Percentiles rank a stretch among this genome's conserved stretches.
Evolutionary conservation across 495 filamentous ascomycete genomes (phyloP).

Genomic region (Penicillium simplicissimum): DNA sequence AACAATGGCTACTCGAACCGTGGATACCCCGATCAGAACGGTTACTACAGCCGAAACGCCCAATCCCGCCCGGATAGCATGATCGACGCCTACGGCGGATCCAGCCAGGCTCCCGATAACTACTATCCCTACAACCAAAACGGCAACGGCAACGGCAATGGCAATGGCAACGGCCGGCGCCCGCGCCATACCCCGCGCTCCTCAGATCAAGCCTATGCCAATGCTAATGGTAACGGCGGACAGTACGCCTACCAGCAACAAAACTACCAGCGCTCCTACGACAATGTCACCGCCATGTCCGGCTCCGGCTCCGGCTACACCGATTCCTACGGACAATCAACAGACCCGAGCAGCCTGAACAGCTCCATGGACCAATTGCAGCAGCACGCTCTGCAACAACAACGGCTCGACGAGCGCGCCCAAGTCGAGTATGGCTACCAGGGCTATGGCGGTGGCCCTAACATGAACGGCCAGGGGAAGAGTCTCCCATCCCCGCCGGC

Average conservation of each 20-base stretch:
- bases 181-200: slow-evolving; percentile 50
- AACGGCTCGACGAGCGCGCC: slow-evolving; percentile 48
- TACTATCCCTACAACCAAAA: slow-evolving; percentile 38
- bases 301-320: slow-evolving; percentile 66
- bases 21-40: slow-evolving; percentile 52
- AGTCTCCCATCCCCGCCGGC: slow-evolving; percentile 9
- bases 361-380: slow-evolving; percentile 79
- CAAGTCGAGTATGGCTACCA: slow-evolving; percentile 58
- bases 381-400: slow-evolving; percentile 47
- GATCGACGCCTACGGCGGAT: slow-evolving; percentile 48
- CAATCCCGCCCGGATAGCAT: slow-evolving; percentile 60
- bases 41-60: slow-evolving; percentile 46
- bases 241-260: slow-evolving; percentile 62
- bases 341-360: slow-evolving; percentile 88
- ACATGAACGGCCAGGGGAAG: slow-evolving; percentile 16
- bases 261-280: slow-evolving; percentile 74
- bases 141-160: slow-evolving; percentile 17
- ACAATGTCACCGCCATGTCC: slow-evolving; percentile 75
- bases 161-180: slow-evolving; percentile 28
- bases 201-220: slow-evolving; percentile 39
- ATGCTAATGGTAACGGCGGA: slow-evolving; percentile 32
- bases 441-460: slow-evolving; percentile 49
- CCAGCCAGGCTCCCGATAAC: slow-evolving; percentile 37
- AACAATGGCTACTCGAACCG: slow-evolving; percentile 41
- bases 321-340: slow-evolving; percentile 76